Evolutionary conservation across 192 early-diverging fungal species (phyloP), one percentile per base, ranked within the genome.

Genomic region (Coemansia sp.): DNA sequence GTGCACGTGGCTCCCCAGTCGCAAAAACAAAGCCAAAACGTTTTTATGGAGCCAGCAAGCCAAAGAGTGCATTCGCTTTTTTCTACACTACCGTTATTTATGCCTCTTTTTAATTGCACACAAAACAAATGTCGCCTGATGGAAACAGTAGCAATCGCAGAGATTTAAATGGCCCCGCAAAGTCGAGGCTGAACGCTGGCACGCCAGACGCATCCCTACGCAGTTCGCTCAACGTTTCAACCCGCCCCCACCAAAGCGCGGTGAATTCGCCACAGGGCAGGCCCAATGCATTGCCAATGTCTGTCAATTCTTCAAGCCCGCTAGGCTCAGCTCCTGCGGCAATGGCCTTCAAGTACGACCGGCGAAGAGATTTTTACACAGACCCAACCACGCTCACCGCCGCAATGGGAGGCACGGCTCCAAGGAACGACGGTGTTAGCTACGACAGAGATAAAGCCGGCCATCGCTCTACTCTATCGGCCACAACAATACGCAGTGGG

Each of bases 291-390:
- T 13, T 33, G 9, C 50, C 50, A 52, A 30, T 23, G 50, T n/a
- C 50, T 8, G 28, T 11, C 3, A 6, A 17, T 30, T 17, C 52
- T 54, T 33, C 29, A 31, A 14, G 29, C 29, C 20, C 52, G 29
- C 27, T 54, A 29, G 58, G 70, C 59, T 72, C 75, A 9, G 70
- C 66, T 17, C 75, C 75, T 9, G 62, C 63, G 2, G 62, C 70
- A 13, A 72, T 72, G 62, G 75, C 75, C 14, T 50, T 67, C 30
- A 65, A 47, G 31, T 67, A 72, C 42, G 70, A 79, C 48, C 58
- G 75, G 23, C 65, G 75, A 37, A 70, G 70, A 36, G 75, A 79
- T 56, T 79, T 69, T 40, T 79, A 64, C 55, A 69, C 75, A 2
- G 75, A 79, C 60, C 72, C 55, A 33, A 47, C 55, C 22, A 79